These are phyloP conservation scores for Pythium folliculosum DNA, from an alignment of 352 stramenopile genomes.

Conservation along the genomic window DNA sequence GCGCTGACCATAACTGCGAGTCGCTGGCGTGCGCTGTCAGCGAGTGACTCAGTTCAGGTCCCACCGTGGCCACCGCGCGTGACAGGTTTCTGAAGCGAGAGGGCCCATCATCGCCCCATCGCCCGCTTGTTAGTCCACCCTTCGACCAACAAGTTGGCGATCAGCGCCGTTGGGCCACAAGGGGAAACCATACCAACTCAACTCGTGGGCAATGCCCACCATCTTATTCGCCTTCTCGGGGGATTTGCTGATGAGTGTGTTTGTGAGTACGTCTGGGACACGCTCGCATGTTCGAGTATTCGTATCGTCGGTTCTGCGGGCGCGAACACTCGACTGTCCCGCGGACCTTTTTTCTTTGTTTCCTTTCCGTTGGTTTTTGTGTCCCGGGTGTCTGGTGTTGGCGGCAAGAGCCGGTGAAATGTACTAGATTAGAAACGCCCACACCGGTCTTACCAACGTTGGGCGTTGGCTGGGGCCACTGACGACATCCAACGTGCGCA, in stretches of 20 bases:
- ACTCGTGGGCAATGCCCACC: neutral
- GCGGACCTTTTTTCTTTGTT: neutral
- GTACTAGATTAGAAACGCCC: conserved; percentile 6
- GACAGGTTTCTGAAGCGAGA: too few relatives aligned
- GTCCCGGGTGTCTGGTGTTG: neutral
- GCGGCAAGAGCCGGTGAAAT: conserved; percentile 3
- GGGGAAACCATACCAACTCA: too few relatives aligned
- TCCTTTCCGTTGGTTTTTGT: neutral
- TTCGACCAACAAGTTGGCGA: neutral
- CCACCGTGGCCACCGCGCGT: neutral
- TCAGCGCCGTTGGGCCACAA: neutral
- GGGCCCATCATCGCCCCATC: neutral
- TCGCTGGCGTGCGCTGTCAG: neutral
- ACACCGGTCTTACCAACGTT: neutral
- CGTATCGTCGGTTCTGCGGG: neutral
- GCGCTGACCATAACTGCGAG: neutral
- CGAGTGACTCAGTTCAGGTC: neutral
- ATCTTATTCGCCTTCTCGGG: too few relatives aligned
- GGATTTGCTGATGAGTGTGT: neutral
- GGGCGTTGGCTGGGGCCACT: neutral
- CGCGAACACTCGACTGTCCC: neutral
- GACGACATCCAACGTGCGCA: conserved; percentile 5
- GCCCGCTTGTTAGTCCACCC: conserved; percentile 10
- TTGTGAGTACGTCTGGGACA: neutral
- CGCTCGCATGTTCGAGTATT: neutral